These are phyloP conservation scores for Tetrapyrgos nigripes DNA, from an alignment of 1,284 basidiomycete genomes.

Conservation along the genomic window DNA sequence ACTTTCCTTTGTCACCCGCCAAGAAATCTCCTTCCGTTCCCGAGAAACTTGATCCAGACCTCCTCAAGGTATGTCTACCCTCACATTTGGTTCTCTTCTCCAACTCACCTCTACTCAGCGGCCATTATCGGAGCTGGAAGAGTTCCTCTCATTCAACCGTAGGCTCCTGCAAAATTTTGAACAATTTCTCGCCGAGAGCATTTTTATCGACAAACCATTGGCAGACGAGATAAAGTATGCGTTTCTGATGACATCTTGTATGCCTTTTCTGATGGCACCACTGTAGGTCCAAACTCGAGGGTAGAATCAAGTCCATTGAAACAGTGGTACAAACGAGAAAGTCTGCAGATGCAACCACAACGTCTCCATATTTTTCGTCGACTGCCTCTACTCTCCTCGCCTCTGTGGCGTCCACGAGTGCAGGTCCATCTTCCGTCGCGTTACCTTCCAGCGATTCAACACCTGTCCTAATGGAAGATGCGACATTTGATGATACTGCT, in stretches of 20 bases:
- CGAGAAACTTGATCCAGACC: slow-evolving; percentile 3
- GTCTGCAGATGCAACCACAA: slow-evolving; percentile 1
- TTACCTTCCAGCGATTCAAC: neutral
- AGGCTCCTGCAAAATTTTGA: neutral
- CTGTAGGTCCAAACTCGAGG: slow-evolving; percentile 5
- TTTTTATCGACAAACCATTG: neutral
- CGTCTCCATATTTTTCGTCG: slow-evolving; percentile 26
- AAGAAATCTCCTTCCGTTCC: neutral
- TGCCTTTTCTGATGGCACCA: neutral
- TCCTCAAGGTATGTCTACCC: neutral
- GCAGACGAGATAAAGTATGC: slow-evolving; percentile 31
- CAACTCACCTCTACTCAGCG: too few species aligned
- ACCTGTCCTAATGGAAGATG: neutral
- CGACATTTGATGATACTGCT: neutral
- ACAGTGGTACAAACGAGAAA: neutral
- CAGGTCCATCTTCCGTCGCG: neutral
- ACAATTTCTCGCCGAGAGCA: neutral
- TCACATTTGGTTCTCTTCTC: neutral
- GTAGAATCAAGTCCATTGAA: slow-evolving; percentile 13
- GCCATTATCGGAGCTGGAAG: neutral
- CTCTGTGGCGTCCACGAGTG: slow-evolving; percentile 1
- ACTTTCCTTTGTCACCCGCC: slow-evolving; percentile 12
- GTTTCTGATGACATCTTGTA: slow-evolving; percentile 6
- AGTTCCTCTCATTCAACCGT: neutral
- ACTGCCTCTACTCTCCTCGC: neutral